phyloP scores from a whole-genome alignment of 2,329 filamentous ascomycete species.

The Neofusicoccum sp. region DNA sequence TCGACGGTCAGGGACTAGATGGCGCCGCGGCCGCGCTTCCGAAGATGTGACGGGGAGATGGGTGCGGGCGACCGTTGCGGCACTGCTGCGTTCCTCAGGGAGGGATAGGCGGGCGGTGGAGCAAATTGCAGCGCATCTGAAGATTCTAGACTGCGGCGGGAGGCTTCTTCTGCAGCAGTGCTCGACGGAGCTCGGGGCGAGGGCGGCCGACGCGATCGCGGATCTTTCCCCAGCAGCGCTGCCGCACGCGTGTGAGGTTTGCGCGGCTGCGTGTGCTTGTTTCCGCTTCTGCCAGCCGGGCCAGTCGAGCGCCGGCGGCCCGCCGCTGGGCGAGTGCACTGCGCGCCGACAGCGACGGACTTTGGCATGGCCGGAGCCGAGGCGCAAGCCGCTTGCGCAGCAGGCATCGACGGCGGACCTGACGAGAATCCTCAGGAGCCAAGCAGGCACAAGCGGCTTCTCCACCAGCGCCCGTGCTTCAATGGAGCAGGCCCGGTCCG shows the following conservation, averaged over 20 bases:
- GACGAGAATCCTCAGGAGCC: slow-evolving; percentile 18
- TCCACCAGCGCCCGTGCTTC: slow-evolving; percentile 14
- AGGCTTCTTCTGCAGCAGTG: slow-evolving; percentile 3
- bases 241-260: slow-evolving; percentile 4
- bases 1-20: slow-evolving; percentile 3
- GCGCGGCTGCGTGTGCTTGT: slow-evolving; percentile 7
- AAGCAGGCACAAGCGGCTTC: slow-evolving; percentile 15
- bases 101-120: slow-evolving; percentile 13
- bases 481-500: slow-evolving; percentile 18
- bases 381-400: slow-evolving; percentile 5
- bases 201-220: not conserved
- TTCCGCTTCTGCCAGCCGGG: not conserved
- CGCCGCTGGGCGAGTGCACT: not conserved
- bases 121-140: slow-evolving; percentile 3
- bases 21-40: slow-evolving; percentile 1
- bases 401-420: slow-evolving; percentile 9
- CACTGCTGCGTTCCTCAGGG: not conserved
- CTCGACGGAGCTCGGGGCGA: slow-evolving; percentile 7
- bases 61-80: not conserved
- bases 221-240: not conserved
- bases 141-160: slow-evolving; percentile 11
- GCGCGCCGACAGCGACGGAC: slow-evolving; percentile 13
- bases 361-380: slow-evolving; percentile 4
- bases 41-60: slow-evolving; percentile 15
- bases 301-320: not conserved